Conservation (phyloP, 768 basidiomycete species). For the Hypholoma sublateritium region DNA sequence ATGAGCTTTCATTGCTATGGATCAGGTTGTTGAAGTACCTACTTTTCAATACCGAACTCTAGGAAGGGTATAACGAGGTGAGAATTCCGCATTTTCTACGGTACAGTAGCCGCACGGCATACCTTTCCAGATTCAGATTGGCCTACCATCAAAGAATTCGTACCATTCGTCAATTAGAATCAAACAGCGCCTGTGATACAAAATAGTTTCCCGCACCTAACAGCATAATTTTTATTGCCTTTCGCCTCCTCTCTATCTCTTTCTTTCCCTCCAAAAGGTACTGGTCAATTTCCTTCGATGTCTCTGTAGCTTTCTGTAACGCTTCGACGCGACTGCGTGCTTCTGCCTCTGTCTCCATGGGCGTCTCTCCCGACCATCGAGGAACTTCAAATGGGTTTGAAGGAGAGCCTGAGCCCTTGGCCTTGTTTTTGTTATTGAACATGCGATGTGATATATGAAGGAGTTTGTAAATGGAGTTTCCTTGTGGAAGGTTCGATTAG, state of each 20-base stretch:
- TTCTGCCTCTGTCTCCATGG: slow-evolving; percentile 33
- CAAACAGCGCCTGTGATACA: background rate
- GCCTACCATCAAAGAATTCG: slow-evolving; percentile 29
- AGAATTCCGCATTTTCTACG: background rate
- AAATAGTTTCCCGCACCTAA: slow-evolving; percentile 37
- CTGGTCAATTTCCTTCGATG: slow-evolving; percentile 51
- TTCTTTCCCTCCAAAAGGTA: slow-evolving; percentile 44
- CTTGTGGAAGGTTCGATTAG: too few relatives aligned
- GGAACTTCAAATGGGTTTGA: slow-evolving; percentile 29
- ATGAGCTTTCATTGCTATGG: slow-evolving; percentile 33
- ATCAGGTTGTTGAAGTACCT: background rate
- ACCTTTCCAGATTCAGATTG: slow-evolving; percentile 64
- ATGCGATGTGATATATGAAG: background rate
- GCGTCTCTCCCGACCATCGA: slow-evolving; percentile 23
- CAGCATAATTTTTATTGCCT: slow-evolving; percentile 54
- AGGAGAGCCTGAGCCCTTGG: slow-evolving; percentile 4
- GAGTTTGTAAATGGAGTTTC: background rate
- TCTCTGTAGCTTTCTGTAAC: slow-evolving; percentile 40
- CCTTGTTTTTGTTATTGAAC: slow-evolving; percentile 16
- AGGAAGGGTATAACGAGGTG: background rate
- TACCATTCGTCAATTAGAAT: background rate
- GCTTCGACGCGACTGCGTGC: slow-evolving; percentile 30
- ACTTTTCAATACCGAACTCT: slow-evolving; percentile 56
- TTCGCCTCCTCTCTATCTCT: slow-evolving; percentile 46
- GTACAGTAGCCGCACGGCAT: slow-evolving; percentile 2